Evolutionary conservation across 2,329 filamentous ascomycete genomes (phyloP), one percentile per base, ranked within the genome.

Genomic region (Escovopsis sp.): DNA sequence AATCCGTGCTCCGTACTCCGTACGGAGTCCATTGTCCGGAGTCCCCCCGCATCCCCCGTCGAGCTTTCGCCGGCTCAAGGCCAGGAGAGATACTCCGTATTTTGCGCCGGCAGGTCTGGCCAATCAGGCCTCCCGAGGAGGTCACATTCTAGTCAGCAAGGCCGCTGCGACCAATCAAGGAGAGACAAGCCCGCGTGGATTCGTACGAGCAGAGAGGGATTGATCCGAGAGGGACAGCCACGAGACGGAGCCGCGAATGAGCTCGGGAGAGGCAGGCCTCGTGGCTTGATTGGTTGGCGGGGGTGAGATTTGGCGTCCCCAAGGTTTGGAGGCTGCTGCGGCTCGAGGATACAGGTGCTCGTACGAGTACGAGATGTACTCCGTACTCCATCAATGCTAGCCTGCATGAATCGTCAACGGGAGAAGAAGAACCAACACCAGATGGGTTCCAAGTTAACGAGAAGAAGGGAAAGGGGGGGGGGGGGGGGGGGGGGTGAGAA

Each of bases 61-160:
- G 23, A 23, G 23, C 23, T 23, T 23, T 23, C 23, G 23, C 23
- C 23, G 23, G 23, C 23, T 23, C 23, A 4, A 23, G 4, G 23
- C 23, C 23, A 23, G 23, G 23, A 23, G 23, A 23, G 23, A 23
- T 23, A n/a, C n/a, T n/a, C n/a, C n/a, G n/a, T n/a, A 23, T 23
- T 23, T 23, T 23, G 23, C 4, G 23, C 23, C 23, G 23, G 23
- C 4, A 23, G 23, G 6, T 23, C 23, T 10, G 33, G 42, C 50
- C 42, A 52, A 52, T 52, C 49, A 52, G 44, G 42, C 28, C 19
- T 19, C 30, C 28, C 19, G 36, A 36, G 28, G 33, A 42, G 41
- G 44, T 49, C 50, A 52, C 50, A 52, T 52, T 52, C 36, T 42
- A 39, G 32, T 26, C 36, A 34, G 34, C 35, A 23, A 23, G 23